A percentile compares a stretch with the other conserved stretches of the same genome.
Evolutionary conservation across 805 yeast genomes (phyloP).

Genomic region (Yarrowia sp.): DNA sequence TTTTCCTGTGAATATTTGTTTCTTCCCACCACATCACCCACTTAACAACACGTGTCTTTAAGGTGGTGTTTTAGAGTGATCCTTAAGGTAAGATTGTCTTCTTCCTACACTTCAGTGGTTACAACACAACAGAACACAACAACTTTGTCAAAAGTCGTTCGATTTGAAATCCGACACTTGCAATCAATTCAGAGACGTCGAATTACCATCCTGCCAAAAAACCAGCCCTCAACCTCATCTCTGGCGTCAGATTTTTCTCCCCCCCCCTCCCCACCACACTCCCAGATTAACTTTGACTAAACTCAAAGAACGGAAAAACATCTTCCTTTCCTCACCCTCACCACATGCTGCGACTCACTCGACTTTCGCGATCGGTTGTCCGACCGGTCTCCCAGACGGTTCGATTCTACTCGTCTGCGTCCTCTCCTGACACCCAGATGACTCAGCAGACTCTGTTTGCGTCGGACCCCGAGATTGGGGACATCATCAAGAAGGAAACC

Average conservation of each 20-base stretch:
- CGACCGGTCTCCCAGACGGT: neutral
- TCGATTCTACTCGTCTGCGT: conserved; percentile 6
- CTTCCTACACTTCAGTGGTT: too few relatives aligned
- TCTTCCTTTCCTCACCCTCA: neutral
- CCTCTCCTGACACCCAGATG: conserved; percentile 22
- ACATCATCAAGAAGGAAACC: conserved; percentile 76
- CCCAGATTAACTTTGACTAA: conserved; percentile 1
- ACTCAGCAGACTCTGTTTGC: conserved; percentile 12
- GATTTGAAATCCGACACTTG: neutral
- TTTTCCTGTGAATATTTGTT: too few relatives aligned
- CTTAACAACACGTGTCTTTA: too few relatives aligned
- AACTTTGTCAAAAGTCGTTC: neutral
- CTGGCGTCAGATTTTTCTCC: too few relatives aligned
- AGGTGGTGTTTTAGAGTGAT: too few relatives aligned
- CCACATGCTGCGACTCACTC: conserved; percentile 18
- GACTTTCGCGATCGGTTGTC: conserved; percentile 9
- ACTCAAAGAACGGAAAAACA: neutral
- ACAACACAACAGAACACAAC: too few relatives aligned
- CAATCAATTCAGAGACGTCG: too few relatives aligned
- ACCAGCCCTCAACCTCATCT: neutral
- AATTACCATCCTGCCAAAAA: too few relatives aligned
- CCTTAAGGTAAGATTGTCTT: too few relatives aligned
- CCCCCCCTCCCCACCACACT: neutral
- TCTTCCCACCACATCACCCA: too few relatives aligned
- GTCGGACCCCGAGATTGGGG: conserved; percentile 64